Evolutionary conservation across 2,329 filamentous ascomycete genomes (phyloP), one percentile per base, ranked within the genome.

Genomic region (Aspergillus aculeatinus): DNA sequence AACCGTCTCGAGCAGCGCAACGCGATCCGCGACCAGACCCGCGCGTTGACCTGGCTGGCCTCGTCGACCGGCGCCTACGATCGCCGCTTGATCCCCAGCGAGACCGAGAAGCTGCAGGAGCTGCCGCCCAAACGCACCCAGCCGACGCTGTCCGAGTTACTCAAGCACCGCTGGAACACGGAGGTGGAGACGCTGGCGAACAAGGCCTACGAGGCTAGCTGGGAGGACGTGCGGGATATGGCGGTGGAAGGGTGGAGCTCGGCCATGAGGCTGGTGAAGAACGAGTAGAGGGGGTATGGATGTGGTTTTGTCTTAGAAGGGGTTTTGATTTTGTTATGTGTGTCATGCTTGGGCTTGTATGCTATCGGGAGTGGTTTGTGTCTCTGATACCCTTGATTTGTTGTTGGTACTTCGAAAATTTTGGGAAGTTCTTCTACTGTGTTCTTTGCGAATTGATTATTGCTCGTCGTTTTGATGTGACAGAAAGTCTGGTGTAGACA

Each of bases 141-240:
- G 53, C 81, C 82, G 29, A 81, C 82, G 51, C 78, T 90, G 53
- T 72, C 87, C 57, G 89, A 92, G 71, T 80, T 85, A 39, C 82
- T 88, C 68, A 94, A 94, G 79, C 88, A 90, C 69, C 81, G 85
- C 61, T 94, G 90, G 90, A 94, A 95, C 74, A 76, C 83, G 54
- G 90, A 94, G 75, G 76, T 94, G 39, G 84, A 89, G 73, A 81
- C 81, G 62, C 82, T 88, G 55, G 88, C 89, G 58, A 81, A 81
- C 60, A 88, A 85, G 82, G 83, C 86, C 59, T 86, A 92, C 76
- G 81, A 77, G 35, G 86, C 83, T 62, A 85, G 89, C 73, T 91
- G 88, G 88, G 77, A 80, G 52, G 81, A 82, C 55, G 81, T 87
- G 57, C 82, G 87, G 55, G 66, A 72, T 55, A 69, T 69, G 12